Evolutionary conservation across 78 protist species (phyloP), one percentile per base, ranked within the genome.

Genomic region (Tieghemostelium lacteum): DNA sequence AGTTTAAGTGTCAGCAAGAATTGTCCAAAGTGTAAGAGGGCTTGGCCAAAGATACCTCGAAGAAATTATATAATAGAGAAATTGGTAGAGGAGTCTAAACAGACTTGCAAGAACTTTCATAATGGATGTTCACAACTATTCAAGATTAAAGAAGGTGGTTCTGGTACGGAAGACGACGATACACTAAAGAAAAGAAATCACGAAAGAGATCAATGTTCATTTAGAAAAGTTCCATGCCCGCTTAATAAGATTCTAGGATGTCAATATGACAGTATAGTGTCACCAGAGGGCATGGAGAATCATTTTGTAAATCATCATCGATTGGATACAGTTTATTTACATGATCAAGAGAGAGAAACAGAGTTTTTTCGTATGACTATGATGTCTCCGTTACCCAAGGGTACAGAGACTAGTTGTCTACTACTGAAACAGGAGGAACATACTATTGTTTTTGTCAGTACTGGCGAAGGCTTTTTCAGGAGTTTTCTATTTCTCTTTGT

Each of bases 311-410:
- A 67, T 16, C 88, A 80, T 54, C 88, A 80, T 67, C 75, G 88
- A 26, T 26, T 80, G 12, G 88, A 80, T 36, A 40, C 42, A 0
- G 88, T 80, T 12, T 80, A 80, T 57, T 29, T 80, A 40, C 88
- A 80, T 24, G 88, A 80, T 54, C 88, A 80, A 54, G 88, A 80
- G 17, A 26, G 88, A 24, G 88, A 80, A 20, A 80, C 88, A 31
- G 88, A 67, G 39, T 80, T 80, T 64, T 80, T 80, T 39, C 8
- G 76, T 0, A 80, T 80, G 88, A 80, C 88, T 7, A 80, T 80
- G 88, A 80, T 80, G 55, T 57, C 88, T 12, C 88, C 88, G 29
- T 42, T 80, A 17, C 88, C 88, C 1, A 80, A 80, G n/a, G 88
- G 88, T 10, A 80, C 88, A 19, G 88, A 80, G 54, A 80, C 88